Percentiles rank a stretch among this genome's conserved stretches.
These are phyloP conservation scores for Ceriops zippeliana DNA, from an alignment of 345 rosid species.

Conservation along the genomic window DNA sequence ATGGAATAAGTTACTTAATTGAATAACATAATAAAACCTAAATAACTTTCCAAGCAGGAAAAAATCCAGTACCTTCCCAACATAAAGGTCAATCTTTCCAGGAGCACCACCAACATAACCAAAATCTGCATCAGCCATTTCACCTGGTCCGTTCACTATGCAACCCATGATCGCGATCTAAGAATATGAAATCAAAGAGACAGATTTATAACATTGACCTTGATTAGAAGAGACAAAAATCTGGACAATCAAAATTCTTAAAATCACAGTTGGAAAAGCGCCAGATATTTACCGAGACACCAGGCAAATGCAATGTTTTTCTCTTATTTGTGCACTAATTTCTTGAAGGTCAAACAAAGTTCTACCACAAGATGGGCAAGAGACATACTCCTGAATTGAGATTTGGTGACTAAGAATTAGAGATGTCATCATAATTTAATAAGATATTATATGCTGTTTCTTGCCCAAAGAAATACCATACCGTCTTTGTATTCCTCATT, in stretches of 20 bases:
- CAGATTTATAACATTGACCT: background rate
- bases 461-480: constrained; percentile 24
- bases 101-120: constrained; percentile 98
- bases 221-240: background rate
- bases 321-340: constrained; percentile 87
- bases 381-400: constrained; percentile 73
- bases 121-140: constrained; percentile 99
- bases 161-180: constrained; percentile 99
- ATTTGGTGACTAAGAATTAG: constrained; percentile 10
- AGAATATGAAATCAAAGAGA: background rate
- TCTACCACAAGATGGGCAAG: constrained; percentile 98
- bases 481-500: constrained; percentile 98
- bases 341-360: constrained; percentile 96
- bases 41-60: constrained; percentile 5
- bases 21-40: background rate
- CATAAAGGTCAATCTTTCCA: constrained; percentile 93
- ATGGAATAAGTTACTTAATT: background rate
- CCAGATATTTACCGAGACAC: constrained; percentile 67
- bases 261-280: constrained; percentile 8
- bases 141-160: constrained; percentile 98
- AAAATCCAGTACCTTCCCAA: constrained; percentile 69
- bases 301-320: constrained; percentile 92
- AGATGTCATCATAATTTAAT: background rate
- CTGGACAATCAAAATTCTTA: background rate
- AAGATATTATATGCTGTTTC: background rate